Base-by-base conservation (phyloP, 1,284 basidiomycete species). In the Tilletia indica region DNA sequence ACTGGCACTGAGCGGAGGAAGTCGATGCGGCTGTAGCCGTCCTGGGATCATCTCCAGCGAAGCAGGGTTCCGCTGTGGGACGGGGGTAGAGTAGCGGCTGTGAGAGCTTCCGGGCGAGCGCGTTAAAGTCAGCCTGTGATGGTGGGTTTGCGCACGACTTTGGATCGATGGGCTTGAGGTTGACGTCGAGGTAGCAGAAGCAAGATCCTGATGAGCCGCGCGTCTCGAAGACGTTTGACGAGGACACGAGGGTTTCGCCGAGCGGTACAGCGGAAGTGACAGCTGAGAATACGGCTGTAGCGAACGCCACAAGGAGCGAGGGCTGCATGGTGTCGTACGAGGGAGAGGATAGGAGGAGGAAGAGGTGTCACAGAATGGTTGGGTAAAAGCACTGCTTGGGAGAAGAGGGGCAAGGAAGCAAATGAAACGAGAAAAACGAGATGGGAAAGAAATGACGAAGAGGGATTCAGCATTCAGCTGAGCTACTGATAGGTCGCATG, bases 161-260 rank as follows among this genome's bases (percentile, higher is more conserved):
- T 3, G 34, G 38, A 36, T 64, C 36, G 34, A 64, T 25, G 12
- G 61, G 61, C 8, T 64, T 64, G 16, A 64, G 61, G 61, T 64
- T 64, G 61, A 34, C 19, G 34, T 42, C 61, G 34, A 64, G 61
- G 34, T 64, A 64, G 61, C 61, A 64, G 61, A 64, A 64, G 36
- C 61, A 64, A 6, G 51, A 54, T 54, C 51, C 51, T 19, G 51
- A 31, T 31, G 25, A 31, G 25, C 25, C 25, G 25, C 25, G 19
- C 12, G 19, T 25, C 12, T 12, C 51, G 2, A 8, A 25, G 19
- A 6, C 4, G 16, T 19, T 54, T 19, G 51, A 54, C 12, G 16
- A 25, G 6, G 51, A 12, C 11, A 54, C 16, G 51, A 12, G 51
- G 16, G 16, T 12, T 9, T 45, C 42, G 42, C 6, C 42, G 0